A percentile compares a stretch with the other conserved stretches of the same genome.
Conservation (phyloP, 768 basidiomycete species). For the Xerocomellus chrysenteron region DNA sequence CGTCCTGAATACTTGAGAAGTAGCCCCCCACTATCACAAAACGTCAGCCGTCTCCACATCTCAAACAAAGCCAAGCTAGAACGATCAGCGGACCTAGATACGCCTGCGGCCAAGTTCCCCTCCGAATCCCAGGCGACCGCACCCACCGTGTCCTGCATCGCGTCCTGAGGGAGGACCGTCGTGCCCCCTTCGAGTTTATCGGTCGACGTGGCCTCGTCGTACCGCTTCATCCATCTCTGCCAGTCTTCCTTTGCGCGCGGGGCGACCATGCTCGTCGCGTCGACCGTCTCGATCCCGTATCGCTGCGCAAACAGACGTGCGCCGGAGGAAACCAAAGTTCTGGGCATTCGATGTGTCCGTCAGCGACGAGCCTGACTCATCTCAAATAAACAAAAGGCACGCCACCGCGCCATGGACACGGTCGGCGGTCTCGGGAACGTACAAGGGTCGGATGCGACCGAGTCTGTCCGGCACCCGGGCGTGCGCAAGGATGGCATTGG, state of each 20-base stretch:
- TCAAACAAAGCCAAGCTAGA: too few relatives aligned
- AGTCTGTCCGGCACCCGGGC: constrained; percentile 47
- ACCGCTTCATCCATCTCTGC: constrained; percentile 56
- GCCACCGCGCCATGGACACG: too few relatives aligned
- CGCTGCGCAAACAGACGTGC: constrained; percentile 54
- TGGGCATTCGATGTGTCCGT: constrained; percentile 22
- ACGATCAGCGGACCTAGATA: constrained; percentile 55
- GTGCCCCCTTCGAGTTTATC: neutral
- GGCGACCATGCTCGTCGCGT: constrained; percentile 48
- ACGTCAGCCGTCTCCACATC: neutral
- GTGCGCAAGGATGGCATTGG: constrained; percentile 55
- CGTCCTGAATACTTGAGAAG: constrained; percentile 73
- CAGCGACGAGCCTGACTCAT: neutral
- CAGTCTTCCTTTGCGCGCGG: constrained; percentile 52
- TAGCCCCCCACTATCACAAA: constrained; percentile 62
- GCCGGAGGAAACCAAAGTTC: constrained; percentile 61
- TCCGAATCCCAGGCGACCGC: constrained; percentile 57
- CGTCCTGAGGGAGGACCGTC: constrained; percentile 22
- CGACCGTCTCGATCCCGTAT: constrained; percentile 35
- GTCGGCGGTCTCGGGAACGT: constrained; percentile 17
- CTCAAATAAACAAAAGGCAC: neutral
- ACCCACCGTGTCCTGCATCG: constrained; percentile 78
- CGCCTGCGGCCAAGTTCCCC: constrained; percentile 61
- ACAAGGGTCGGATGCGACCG: constrained; percentile 73
- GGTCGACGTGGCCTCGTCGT: constrained; percentile 26